Percentiles rank a stretch among this genome's conserved stretches.
Evolutionary conservation across 2,329 filamentous ascomycete species (phyloP).

Genomic region (Trichothecium sympodiale): DNA sequence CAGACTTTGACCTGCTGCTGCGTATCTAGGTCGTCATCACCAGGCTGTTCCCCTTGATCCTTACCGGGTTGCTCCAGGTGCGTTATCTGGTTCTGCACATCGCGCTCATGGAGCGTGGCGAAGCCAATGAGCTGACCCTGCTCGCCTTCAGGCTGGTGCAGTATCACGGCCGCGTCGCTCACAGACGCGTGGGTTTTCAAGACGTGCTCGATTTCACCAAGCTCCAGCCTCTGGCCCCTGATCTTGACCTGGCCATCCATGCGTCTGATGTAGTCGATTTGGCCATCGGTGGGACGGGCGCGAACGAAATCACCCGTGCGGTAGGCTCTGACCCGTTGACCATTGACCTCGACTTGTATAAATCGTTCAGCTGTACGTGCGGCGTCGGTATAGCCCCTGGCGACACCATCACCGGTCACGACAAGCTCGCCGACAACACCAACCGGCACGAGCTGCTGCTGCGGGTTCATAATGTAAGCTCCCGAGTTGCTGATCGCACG

Average conservation of each 20-base stretch:
- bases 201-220: constrained; percentile 15
- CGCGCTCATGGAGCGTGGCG: background rate
- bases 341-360: constrained; percentile 6
- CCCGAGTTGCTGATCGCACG: constrained; percentile 10
- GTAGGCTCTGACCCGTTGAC: constrained; percentile 8
- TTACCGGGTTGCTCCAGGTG: background rate
- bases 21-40: constrained; percentile 6
- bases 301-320: constrained; percentile 16
- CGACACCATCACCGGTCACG: constrained; percentile 14
- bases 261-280: constrained; percentile 16
- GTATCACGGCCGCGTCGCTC: constrained; percentile 9
- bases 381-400: constrained; percentile 11
- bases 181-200: constrained; percentile 8
- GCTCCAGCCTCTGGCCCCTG: constrained; percentile 18
- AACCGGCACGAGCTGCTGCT: constrained; percentile 11
- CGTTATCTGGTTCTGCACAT: background rate
- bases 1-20: constrained; percentile 6
- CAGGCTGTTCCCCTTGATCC: background rate
- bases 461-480: constrained; percentile 12
- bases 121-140: constrained; percentile 7
- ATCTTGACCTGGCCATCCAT: constrained; percentile 18
- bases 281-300: constrained; percentile 10
- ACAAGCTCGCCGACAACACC: constrained; percentile 17
- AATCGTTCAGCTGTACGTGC: constrained; percentile 8
- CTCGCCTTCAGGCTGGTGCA: constrained; percentile 4